Conservation (phyloP, 208 protist genomes). For the Acanthamoeba sp. region DNA sequence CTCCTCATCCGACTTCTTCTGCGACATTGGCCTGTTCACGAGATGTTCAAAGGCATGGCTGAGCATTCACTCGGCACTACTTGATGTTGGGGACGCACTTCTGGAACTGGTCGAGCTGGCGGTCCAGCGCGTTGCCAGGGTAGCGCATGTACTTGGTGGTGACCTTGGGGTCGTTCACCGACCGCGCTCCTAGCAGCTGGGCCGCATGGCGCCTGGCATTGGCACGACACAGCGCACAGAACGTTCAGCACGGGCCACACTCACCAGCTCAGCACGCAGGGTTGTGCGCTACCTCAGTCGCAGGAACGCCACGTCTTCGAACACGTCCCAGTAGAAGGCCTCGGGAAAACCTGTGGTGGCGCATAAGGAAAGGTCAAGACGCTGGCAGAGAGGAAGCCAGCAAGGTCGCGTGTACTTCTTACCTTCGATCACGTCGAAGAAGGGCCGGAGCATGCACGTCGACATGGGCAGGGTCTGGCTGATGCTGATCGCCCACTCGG, state of each 20-base stretch:
- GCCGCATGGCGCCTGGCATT: neutral
- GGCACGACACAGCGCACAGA: neutral
- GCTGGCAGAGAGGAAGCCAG: neutral
- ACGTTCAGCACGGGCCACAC: neutral
- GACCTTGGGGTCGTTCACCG: neutral
- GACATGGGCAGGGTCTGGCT: neutral
- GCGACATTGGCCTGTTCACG: neutral
- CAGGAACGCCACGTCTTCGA: conserved; percentile 5
- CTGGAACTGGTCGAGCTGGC: neutral
- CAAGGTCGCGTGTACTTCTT: no score
- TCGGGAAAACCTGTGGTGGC: neutral
- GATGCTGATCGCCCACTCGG: neutral
- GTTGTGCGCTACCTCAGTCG: neutral
- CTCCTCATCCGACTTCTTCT: neutral
- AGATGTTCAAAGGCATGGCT: no score
- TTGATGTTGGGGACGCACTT: neutral
- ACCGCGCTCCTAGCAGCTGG: neutral
- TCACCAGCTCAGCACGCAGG: neutral
- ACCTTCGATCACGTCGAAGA: conserved; percentile 24
- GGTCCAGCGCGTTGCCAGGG: conserved; percentile 12
- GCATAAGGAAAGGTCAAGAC: neutral
- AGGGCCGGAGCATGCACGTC: neutral
- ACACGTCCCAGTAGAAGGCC: neutral
- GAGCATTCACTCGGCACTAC: neutral
- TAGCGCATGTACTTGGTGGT: conserved; percentile 38